phyloP scores from a whole-genome alignment of 2,329 filamentous ascomycete genomes.

The Helminthosporium solani region DNA sequence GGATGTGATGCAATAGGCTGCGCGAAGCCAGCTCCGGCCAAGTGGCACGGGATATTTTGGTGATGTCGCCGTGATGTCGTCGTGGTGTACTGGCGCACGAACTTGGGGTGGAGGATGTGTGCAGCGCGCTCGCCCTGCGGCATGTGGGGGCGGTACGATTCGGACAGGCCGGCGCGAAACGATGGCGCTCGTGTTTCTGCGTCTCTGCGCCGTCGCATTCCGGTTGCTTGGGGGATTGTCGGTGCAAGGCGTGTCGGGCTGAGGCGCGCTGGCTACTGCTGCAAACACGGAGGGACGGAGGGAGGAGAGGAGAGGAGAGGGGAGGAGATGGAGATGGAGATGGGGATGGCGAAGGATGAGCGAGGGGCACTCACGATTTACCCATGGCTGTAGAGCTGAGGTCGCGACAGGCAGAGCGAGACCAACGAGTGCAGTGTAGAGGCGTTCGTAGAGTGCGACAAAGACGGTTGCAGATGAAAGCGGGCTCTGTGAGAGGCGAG shows the following conservation, averaged over 20 bases:
- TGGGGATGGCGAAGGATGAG: slow-evolving; percentile 2
- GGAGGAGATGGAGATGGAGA: neutral
- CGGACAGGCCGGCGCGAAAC: neutral
- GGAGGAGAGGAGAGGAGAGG: neutral
- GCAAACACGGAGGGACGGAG: slow-evolving; percentile 8
- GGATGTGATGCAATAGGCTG: slow-evolving; percentile 22
- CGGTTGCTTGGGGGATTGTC: slow-evolving; percentile 1
- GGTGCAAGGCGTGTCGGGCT: neutral
- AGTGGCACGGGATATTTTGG: too few species aligned
- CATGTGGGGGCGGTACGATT: slow-evolving; percentile 12
- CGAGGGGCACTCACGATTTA: slow-evolving; percentile 41
- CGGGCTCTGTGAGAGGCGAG: neutral
- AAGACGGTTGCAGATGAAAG: neutral
- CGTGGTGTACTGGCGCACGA: slow-evolving; percentile 32
- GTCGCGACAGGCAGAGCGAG: neutral
- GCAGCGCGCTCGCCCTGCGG: slow-evolving; percentile 20
- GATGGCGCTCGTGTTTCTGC: too few species aligned
- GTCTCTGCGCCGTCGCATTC: slow-evolving; percentile 8
- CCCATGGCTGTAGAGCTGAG: slow-evolving; percentile 32
- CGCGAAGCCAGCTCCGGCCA: slow-evolving; percentile 26
- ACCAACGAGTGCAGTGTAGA: neutral
- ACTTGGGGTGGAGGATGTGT: slow-evolving; percentile 31
- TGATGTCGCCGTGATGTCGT: slow-evolving; percentile 23
- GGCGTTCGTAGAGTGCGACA: neutral
- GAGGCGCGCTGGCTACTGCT: neutral